These are phyloP conservation scores for Talaromyces stipitatus DNA, from an alignment of 495 filamentous ascomycete species.

Conservation along the genomic window DNA sequence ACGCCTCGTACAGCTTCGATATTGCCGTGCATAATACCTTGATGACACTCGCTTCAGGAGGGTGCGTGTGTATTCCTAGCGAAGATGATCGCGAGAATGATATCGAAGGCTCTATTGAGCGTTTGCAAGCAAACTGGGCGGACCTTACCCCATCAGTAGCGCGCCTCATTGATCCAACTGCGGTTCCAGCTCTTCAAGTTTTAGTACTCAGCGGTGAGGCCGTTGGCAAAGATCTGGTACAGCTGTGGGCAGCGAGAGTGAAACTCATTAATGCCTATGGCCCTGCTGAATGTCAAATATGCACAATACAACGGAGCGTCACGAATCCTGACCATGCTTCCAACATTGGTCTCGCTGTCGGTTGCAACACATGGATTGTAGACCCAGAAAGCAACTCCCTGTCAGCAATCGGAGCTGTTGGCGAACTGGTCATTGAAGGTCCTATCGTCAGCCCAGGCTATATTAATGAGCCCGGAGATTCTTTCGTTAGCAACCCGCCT, in stretches of 20 bases:
- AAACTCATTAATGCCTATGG: constrained; percentile 34
- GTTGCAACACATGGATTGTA: constrained; percentile 7
- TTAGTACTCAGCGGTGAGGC: constrained; percentile 35
- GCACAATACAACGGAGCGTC: background rate
- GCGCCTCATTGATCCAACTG: constrained; percentile 16
- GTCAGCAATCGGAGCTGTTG: background rate
- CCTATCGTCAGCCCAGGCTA: background rate
- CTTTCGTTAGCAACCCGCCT: background rate
- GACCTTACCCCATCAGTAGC: constrained; percentile 38
- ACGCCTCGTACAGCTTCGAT: constrained; percentile 41
- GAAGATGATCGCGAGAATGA: constrained; percentile 43
- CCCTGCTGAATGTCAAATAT: constrained; percentile 5
- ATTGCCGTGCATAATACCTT: constrained; percentile 38
- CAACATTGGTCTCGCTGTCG: background rate
- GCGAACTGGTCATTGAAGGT: constrained; percentile 5
- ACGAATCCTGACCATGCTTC: background rate
- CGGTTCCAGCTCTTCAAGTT: constrained; percentile 26
- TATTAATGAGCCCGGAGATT: background rate
- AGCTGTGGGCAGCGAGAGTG: constrained; percentile 26
- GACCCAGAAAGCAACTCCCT: background rate
- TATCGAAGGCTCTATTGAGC: constrained; percentile 37
- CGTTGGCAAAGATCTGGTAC: constrained; percentile 24
- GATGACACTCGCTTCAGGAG: constrained; percentile 31
- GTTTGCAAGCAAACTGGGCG: constrained; percentile 34
- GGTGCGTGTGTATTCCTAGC: constrained; percentile 40